Conservation (phyloP, 352 stramenopile genomes). For the Aphanomyces stellatus region DNA sequence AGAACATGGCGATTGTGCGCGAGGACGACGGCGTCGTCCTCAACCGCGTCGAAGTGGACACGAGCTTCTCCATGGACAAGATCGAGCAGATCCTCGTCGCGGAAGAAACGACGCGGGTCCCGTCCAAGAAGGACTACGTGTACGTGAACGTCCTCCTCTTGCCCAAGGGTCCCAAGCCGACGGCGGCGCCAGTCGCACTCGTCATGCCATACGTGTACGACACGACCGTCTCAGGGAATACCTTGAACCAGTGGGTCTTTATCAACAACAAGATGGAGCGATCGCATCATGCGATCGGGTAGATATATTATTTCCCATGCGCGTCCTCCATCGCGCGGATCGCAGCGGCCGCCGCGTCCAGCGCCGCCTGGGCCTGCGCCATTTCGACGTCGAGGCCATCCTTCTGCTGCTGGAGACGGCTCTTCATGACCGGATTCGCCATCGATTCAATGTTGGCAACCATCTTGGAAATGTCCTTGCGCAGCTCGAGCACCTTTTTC, state of each 20-base stretch:
- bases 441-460: background rate
- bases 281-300: background rate
- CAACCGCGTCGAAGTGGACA: slow-evolving; percentile 13
- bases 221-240: background rate
- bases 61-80: slow-evolving; percentile 5
- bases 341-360: background rate
- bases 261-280: slow-evolving; percentile 13
- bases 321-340: background rate
- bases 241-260: slow-evolving; percentile 6
- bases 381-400: background rate
- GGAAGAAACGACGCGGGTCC: background rate
- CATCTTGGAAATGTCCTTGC: background rate
- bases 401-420: slow-evolving; percentile 4
- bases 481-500: slow-evolving; percentile 49
- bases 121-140: background rate
- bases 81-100: slow-evolving; percentile 12
- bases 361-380: background rate
- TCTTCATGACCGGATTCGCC: slow-evolving; percentile 1
- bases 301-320: too few relatives aligned
- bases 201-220: slow-evolving; percentile 15
- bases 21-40: slow-evolving; percentile 1
- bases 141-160: slow-evolving; percentile 10
- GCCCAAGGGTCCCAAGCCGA: background rate
- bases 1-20: slow-evolving; percentile 12
- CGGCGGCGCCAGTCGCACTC: background rate